Evolutionary conservation across 345 rosid species (phyloP).

Genomic region (Salix exigua): DNA sequence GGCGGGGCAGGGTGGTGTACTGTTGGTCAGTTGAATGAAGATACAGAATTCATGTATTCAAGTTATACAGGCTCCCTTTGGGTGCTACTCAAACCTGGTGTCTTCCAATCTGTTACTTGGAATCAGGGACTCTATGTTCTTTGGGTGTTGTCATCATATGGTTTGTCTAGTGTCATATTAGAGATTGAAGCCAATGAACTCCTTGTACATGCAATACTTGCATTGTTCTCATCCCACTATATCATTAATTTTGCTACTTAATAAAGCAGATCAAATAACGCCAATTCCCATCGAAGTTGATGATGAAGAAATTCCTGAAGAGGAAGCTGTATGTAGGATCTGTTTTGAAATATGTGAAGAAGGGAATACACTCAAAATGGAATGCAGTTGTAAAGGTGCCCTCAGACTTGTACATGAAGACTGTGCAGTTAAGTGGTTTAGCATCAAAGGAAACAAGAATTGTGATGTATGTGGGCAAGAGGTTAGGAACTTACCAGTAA

Average conservation of each 20-base stretch:
- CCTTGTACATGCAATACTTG: not conserved
- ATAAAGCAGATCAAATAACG: conserved; percentile 55
- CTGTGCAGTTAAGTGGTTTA: conserved; percentile 90
- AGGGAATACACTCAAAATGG: conserved; percentile 91
- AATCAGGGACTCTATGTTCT: not conserved
- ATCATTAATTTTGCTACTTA: conserved; percentile 13
- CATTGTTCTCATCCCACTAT: not conserved
- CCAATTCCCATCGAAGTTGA: conserved; percentile 45
- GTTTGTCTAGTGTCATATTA: not conserved
- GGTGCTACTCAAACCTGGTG: not conserved
- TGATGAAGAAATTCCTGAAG: conserved; percentile 95
- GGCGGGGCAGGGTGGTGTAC: too few relatives aligned
- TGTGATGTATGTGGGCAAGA: conserved; percentile 91
- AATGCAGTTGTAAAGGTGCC: conserved; percentile 93
- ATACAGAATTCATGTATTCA: not conserved
- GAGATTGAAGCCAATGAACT: not conserved
- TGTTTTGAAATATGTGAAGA: conserved; percentile 81
- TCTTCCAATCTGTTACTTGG: not conserved
- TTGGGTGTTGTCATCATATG: not conserved
- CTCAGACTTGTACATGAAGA: conserved; percentile 83
- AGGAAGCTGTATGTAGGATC: conserved; percentile 92
- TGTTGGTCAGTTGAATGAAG: not conserved
- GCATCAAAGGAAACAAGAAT: conserved; percentile 67
- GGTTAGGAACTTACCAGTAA: conserved; percentile 85
- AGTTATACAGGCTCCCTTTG: not conserved